phyloP scores from a whole-genome alignment of 78 protist genomes.

The Creolimax fragrantissima region DNA sequence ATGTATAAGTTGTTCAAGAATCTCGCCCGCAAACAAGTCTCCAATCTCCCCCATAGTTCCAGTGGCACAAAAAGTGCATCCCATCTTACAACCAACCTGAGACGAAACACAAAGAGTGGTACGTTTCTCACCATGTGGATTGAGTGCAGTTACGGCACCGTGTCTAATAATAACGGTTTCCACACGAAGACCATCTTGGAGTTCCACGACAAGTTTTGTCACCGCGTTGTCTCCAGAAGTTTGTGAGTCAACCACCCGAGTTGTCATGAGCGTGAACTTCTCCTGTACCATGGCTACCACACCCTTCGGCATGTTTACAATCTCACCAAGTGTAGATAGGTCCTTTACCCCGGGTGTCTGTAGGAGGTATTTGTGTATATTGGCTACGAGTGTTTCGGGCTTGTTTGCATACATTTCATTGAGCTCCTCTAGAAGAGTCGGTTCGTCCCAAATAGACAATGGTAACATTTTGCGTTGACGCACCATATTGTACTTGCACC shows the following conservation, averaged over 20 bases:
- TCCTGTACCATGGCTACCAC: background rate
- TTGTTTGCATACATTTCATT: background rate
- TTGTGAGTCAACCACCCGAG: background rate
- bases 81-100: constrained; percentile 58
- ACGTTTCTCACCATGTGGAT: background rate
- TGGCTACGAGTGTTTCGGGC: background rate
- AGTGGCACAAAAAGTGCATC: constrained; percentile 55
- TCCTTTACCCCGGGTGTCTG: background rate
- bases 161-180: constrained; percentile 24
- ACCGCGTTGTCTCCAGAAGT: constrained; percentile 7
- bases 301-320: background rate
- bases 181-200: constrained; percentile 13
- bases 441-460: background rate
- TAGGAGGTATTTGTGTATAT: background rate
- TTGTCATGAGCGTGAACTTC: constrained; percentile 16
- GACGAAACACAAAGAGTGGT: constrained; percentile 47
- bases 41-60: constrained; percentile 42
- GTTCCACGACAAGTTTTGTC: constrained; percentile 16
- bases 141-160: background rate
- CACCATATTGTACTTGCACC: background rate
- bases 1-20: constrained; percentile 29
- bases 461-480: background rate
- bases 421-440: background rate
- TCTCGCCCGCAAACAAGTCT: constrained; percentile 40
- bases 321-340: background rate